Percentiles rank a stretch among this genome's conserved stretches.
Evolutionary conservation across 768 basidiomycete genomes (phyloP).

Genomic region (Chalciporus pseudorubinellus): DNA sequence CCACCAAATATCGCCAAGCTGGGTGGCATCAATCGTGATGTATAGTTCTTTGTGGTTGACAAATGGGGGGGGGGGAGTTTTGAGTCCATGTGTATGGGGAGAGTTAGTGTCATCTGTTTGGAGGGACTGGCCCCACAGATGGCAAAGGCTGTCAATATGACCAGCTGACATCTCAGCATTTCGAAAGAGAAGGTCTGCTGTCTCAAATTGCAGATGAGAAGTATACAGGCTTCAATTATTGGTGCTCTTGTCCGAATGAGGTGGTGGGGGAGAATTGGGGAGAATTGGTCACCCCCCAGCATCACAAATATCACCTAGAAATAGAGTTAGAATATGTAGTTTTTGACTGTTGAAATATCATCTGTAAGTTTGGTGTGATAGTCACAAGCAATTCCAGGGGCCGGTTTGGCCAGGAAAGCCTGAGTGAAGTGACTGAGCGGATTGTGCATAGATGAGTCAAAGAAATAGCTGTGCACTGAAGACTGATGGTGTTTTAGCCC

Average conservation of each 20-base stretch:
- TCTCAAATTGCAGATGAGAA: too few species aligned
- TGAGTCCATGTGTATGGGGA: not conserved
- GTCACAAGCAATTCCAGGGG: not conserved
- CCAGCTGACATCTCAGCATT: not conserved
- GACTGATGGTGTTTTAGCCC: slow-evolving; percentile 1
- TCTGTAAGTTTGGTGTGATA: not conserved
- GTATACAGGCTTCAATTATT: not conserved
- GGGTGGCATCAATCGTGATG: slow-evolving; percentile 33
- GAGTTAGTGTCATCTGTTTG: not conserved
- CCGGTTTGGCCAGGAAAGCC: not conserved
- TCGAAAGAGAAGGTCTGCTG: too few species aligned
- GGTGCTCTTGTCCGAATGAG: not conserved
- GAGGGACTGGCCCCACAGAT: slow-evolving; percentile 1
- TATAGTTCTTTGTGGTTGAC: slow-evolving; percentile 8
- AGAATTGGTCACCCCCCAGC: not conserved
- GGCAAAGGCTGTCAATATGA: not conserved
- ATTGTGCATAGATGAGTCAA: not conserved
- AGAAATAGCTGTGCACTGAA: not conserved
- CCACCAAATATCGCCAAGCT: slow-evolving; percentile 38
- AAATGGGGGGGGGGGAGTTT: not conserved
- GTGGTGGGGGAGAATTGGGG: not conserved
- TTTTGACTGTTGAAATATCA: not conserved
- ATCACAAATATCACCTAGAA: not conserved
- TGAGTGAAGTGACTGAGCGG: not conserved
- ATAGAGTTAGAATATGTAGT: not conserved